A percentile compares a stretch with the other conserved stretches of the same genome.
Conservation (phyloP, 2,329 filamentous ascomycete genomes). For the Calonectria pseudoturangicola region DNA sequence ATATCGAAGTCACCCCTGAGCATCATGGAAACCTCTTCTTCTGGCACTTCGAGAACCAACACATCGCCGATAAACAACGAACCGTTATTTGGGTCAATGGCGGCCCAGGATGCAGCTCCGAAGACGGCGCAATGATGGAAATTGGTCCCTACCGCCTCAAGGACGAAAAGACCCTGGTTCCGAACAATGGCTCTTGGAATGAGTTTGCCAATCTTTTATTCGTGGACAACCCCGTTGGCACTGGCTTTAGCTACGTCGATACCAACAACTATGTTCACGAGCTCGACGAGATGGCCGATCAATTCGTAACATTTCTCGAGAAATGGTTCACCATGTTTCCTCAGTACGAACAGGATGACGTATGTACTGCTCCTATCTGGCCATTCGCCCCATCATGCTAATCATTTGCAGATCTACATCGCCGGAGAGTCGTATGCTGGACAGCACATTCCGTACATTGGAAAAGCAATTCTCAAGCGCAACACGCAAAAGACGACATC, state of each 20-base stretch:
- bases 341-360: conserved; percentile 93
- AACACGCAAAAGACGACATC: conserved; percentile 77
- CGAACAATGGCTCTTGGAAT: conserved; percentile 98
- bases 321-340: conserved; percentile 95
- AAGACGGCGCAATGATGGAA: conserved; percentile 97
- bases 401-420: conserved; percentile 83
- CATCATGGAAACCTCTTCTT: conserved; percentile 97
- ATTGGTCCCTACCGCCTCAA: conserved; percentile 93
- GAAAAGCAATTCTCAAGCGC: conserved; percentile 90
- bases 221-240: conserved; percentile 97
- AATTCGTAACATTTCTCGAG: conserved; percentile 92
- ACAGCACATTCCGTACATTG: conserved; percentile 97
- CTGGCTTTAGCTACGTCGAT: conserved; percentile 96
- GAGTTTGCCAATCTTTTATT: conserved; percentile 98
- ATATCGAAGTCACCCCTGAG: conserved; percentile 91
- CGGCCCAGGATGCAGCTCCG: conserved; percentile 96
- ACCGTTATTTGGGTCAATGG: conserved; percentile 98
- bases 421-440: conserved; percentile 98
- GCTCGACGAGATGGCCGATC: conserved; percentile 89
- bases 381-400: conserved; percentile 42
- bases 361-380: conserved; percentile 69
- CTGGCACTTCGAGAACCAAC: conserved; percentile 97
- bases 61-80: conserved; percentile 92
- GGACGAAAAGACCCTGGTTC: conserved; percentile 80
- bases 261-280: conserved; percentile 91